These are phyloP conservation scores for Escallonia herrerae DNA, from an alignment of 129 eudicot species.

Conservation along the genomic window DNA sequence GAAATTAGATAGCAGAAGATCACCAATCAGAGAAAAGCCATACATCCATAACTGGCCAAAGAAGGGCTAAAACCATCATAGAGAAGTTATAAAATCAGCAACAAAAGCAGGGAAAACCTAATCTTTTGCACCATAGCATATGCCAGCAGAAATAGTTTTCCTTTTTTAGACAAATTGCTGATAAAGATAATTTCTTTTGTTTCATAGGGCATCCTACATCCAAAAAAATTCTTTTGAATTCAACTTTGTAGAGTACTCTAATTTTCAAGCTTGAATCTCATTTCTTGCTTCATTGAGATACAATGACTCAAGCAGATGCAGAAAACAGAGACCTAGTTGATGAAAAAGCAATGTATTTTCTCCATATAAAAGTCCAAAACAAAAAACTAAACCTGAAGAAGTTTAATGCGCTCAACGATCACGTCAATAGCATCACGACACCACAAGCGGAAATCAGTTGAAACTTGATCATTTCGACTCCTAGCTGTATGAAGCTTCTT, in stretches of 20 bases:
- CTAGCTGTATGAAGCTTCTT: conserved; percentile 96
- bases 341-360: no score
- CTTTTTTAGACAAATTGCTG: no score
- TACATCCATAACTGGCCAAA: background rate
- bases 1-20: conserved; percentile 6
- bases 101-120: background rate
- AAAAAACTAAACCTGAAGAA: conserved; percentile 53
- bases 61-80: background rate
- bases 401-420: conserved; percentile 34
- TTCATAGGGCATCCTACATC: no score
- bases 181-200: no score
- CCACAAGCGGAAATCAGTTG: conserved; percentile 89
- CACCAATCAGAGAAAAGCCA: background rate
- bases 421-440: conserved; percentile 82
- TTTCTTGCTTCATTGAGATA: no score
- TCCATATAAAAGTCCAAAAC: no score
- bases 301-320: no score
- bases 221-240: no score
- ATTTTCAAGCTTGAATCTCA: no score
- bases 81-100: background rate
- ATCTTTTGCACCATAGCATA: background rate
- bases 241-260: no score
- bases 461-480: conserved; percentile 94
- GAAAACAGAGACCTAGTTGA: no score
- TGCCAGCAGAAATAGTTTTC: no score